phyloP scores from a whole-genome alignment of 2,329 filamentous ascomycete species.

The Nigrospora oryzae region DNA sequence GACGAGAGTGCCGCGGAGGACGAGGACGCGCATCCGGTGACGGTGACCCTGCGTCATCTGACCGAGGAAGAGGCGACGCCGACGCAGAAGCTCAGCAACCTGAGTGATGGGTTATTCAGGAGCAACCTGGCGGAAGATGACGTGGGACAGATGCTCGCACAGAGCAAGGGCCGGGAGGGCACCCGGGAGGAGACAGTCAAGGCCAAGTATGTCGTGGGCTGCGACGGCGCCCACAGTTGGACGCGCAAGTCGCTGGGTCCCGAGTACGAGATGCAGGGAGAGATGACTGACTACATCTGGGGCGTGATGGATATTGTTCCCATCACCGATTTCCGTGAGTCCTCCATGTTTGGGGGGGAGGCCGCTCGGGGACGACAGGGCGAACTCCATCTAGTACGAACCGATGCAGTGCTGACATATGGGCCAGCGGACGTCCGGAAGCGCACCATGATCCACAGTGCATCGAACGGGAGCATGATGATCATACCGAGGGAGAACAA shows the following conservation, averaged over 20 bases:
- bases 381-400: no score
- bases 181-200: slow-evolving; percentile 34
- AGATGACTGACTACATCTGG: slow-evolving; percentile 42
- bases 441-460: slow-evolving; percentile 50
- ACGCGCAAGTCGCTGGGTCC: slow-evolving; percentile 46
- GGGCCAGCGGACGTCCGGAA: slow-evolving; percentile 43
- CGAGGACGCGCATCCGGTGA: slow-evolving; percentile 45
- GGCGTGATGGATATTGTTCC: slow-evolving; percentile 34
- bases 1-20: slow-evolving; percentile 36
- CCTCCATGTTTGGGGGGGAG: neutral
- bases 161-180: slow-evolving; percentile 17
- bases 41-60: slow-evolving; percentile 44
- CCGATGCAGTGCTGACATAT: neutral
- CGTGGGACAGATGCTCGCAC: slow-evolving; percentile 33
- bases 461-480: slow-evolving; percentile 49
- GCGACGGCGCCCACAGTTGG: slow-evolving; percentile 62
- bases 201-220: slow-evolving; percentile 58
- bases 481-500: slow-evolving; percentile 56
- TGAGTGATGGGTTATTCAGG: slow-evolving; percentile 42
- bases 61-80: slow-evolving; percentile 46
- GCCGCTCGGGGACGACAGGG: no score
- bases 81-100: slow-evolving; percentile 24
- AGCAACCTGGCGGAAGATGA: slow-evolving; percentile 47
- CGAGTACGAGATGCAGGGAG: slow-evolving; percentile 43
- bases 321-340: slow-evolving; percentile 41